A percentile compares a stretch with the other conserved stretches of the same genome.
Conservation (phyloP, 2,329 filamentous ascomycete species). For the Pseudogymnoascus pannorum region DNA sequence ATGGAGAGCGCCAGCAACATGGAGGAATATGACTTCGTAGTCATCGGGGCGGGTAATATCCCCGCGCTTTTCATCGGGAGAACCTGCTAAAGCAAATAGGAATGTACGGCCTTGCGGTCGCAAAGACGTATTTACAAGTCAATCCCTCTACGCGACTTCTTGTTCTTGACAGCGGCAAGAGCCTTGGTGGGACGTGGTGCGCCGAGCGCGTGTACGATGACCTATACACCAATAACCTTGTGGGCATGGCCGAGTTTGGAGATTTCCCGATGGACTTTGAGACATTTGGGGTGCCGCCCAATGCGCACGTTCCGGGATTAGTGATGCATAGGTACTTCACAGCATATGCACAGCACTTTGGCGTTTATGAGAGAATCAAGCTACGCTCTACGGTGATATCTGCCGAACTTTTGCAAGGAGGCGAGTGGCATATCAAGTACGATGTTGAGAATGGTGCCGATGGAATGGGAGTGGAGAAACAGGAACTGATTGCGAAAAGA, state of each 20-base stretch:
- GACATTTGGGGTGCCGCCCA: conserved; percentile 24
- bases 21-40: conserved; percentile 25
- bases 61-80: neutral
- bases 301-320: conserved; percentile 51
- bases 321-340: conserved; percentile 49
- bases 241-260: conserved; percentile 64
- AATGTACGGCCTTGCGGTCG: conserved; percentile 49
- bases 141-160: conserved; percentile 47
- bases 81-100: conserved; percentile 26
- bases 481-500: conserved; percentile 22
- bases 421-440: neutral
- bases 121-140: conserved; percentile 52
- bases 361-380: conserved; percentile 39
- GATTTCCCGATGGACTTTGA: conserved; percentile 48
- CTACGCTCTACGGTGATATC: conserved; percentile 41
- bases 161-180: conserved; percentile 50
- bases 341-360: conserved; percentile 47
- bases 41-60: conserved; percentile 39
- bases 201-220: conserved; percentile 58
- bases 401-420: conserved; percentile 8
- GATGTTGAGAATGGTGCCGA: neutral
- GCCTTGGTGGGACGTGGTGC: conserved; percentile 63
- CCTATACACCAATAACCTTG: conserved; percentile 64
- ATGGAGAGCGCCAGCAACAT: neutral
- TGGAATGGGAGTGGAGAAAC: neutral